Base-by-base conservation (phyloP, 768 basidiomycete genomes). In the Pisolithus microcarpus region DNA sequence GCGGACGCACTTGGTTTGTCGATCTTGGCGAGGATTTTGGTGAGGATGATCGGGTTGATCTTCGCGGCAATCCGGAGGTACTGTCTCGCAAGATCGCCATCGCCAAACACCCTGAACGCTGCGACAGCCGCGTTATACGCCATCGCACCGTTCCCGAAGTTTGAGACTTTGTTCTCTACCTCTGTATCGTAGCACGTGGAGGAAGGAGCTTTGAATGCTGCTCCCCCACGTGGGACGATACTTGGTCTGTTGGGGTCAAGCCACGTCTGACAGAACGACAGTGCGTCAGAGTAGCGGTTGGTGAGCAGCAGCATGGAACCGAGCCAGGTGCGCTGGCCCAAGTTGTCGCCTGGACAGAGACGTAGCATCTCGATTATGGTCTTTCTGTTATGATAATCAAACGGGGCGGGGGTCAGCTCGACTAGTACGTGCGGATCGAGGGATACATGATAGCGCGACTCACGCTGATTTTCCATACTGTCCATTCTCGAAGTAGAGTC, bases 311-410 rank as follows among this genome's bases (percentile, higher is more conserved):
- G 68, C 11, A 72, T 48, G 2, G 73, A 65, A 2, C 68, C 68
- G 7, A 74, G 67, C 68, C 67, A 70, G 30, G 58, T 48, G 13
- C 74, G 68, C 21, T 69, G 65, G 10, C 61, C 64, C 56, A 70
- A 46, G 56, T 76, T 74, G 51, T 78, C 75, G 6, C 65, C 66
- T 1, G 71, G 68, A 51, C 73, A 73, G 10, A 75, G 66, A 6
- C 73, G 70, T 23, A 77, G 62, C 64, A 75, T 73, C 54, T 74
- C 71, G 5, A 68, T 65, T 40, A 67, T 66, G 3, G 64, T 68
- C 28, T 67, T 56, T 13, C 72, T 75, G 8, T 43, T 19, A 13
- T 15, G 37, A n/a, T 36, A 38, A 23, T 8, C 21, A 38, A n/a
- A 16, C 16, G 16, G 39, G 16, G 9, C 37, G 24, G 21, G 31